phyloP scores from a whole-genome alignment of 306 rosid genomes.

The Vigna nakashimae region DNA sequence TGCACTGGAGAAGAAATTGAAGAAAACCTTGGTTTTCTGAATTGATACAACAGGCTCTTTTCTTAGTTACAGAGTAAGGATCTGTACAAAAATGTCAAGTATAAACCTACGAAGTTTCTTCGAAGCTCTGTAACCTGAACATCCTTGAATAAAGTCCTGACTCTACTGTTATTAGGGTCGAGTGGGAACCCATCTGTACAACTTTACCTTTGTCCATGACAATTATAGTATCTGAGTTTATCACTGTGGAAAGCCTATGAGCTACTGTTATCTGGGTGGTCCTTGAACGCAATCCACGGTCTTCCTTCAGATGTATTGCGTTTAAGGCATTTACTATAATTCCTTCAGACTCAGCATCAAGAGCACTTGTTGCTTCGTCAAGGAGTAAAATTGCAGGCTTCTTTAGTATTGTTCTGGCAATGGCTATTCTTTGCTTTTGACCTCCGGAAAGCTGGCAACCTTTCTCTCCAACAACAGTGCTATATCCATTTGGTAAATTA shows the following conservation, averaged over 20 bases:
- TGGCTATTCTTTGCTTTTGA: conserved; percentile 93
- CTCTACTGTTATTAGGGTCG: conserved; percentile 58
- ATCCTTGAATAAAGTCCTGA: conserved; percentile 80
- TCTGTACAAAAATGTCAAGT: conserved; percentile 13
- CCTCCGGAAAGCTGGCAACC: conserved; percentile 96
- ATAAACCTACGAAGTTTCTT: conserved; percentile 45
- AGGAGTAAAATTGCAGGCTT: conserved; percentile 78
- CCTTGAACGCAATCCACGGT: conserved; percentile 52
- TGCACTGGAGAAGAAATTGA: conserved; percentile 37
- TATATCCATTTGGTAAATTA: conserved; percentile 74
- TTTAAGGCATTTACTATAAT: conserved; percentile 67
- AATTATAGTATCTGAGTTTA: conserved; percentile 72
- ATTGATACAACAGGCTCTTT: conserved; percentile 10
- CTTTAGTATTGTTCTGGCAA: conserved; percentile 80
- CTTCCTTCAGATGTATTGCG: conserved; percentile 55
- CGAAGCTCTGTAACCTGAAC: conserved; percentile 68
- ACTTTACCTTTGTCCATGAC: conserved; percentile 82
- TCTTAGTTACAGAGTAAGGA: background rate
- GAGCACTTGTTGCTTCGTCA: conserved; percentile 96
- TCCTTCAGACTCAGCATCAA: conserved; percentile 88
- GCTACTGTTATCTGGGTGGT: conserved; percentile 85
- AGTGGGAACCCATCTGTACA: conserved; percentile 78
- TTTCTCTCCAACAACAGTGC: conserved; percentile 79
- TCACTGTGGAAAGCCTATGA: conserved; percentile 80
- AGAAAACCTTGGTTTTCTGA: conserved; percentile 28